A percentile compares a stretch with the other conserved stretches of the same genome.
Evolutionary conservation across 108 stramenopile genomes (phyloP).

Genomic region (Cyclostephanos invisitatus): DNA sequence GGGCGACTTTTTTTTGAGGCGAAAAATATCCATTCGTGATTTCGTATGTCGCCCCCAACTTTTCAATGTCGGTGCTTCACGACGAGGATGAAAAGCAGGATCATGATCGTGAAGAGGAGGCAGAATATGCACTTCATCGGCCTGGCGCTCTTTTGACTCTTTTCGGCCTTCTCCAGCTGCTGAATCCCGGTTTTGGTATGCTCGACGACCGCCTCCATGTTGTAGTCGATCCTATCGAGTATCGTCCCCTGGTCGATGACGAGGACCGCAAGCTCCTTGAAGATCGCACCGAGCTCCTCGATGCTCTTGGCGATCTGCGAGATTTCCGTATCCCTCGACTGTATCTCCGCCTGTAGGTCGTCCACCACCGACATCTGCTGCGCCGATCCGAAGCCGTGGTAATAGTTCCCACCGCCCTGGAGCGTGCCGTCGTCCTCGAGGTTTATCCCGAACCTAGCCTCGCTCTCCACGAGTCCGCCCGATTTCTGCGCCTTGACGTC

Average conservation of each 20-base stretch:
- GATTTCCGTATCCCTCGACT: conserved; percentile 89
- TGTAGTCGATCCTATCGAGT: conserved; percentile 99
- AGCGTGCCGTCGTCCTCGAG: conserved; percentile 59
- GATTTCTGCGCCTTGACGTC: conserved; percentile 92
- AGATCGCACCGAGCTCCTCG: conserved; percentile 96
- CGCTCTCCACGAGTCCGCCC: conserved; percentile 64
- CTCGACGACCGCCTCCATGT: conserved; percentile 99
- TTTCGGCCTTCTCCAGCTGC: conserved; percentile 97
- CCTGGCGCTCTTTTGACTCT: conserved; percentile 94
- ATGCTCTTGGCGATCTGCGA: conserved; percentile 95
- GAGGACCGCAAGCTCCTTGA: conserved; percentile 98
- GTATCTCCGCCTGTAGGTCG: conserved; percentile 79
- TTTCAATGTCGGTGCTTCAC: conserved; percentile 71
- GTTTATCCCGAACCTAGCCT: conserved; percentile 77
- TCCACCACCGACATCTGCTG: conserved; percentile 86
- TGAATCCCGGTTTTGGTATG: conserved; percentile 95
- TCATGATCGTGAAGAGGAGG: conserved; percentile 70
- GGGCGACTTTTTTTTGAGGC: background rate
- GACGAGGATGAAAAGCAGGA: conserved; percentile 81
- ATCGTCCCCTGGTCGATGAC: conserved; percentile 99
- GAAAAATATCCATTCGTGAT: conserved; percentile 1
- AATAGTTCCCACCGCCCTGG: conserved; percentile 36
- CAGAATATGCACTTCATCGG: conserved; percentile 93
- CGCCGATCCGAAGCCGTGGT: conserved; percentile 65
- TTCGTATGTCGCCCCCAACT: background rate